Base-by-base conservation (phyloP, 2,329 filamentous ascomycete species). In the Ceratocystiopsis minuta region DNA sequence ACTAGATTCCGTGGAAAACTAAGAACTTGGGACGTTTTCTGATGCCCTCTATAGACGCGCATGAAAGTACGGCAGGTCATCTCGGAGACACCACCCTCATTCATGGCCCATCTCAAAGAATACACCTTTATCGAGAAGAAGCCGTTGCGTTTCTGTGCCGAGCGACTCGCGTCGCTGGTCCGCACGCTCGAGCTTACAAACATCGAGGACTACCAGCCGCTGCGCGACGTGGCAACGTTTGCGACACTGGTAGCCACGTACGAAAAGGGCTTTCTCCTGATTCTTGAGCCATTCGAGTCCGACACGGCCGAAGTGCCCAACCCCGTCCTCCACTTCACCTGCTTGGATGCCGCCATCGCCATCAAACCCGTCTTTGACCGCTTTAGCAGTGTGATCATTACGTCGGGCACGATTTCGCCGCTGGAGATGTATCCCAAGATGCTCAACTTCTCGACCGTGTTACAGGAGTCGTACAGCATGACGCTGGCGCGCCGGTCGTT, bases 341-440 rank as follows among this genome's bases (percentile, higher is more conserved):
- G 90, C 54, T 69, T 98, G 17, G 90, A 98, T 59, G 90, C 90
- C 4, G 90, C 92, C 0, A 98, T 98, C 50, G 90, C 92, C 36
- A 98, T 98, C 54, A 92, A 90, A 48, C 90, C 90, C 0, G 88
- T 98, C 6, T 95, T 98, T 54, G 88, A 98, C 45, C 79, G 90
- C 40, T 98, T 98, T 59, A 87, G 84, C 58, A 96, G 90, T 1
- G 90, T 98, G 49, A 93, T 98, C 55, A 96, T 98, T 56, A 98
- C 90, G 0, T 96, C 90, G 0, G 90, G 90, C 48, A 98, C 90
- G 2, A 85, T 98, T 46, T 96, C 90, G 2, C 90, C 90, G 0
- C 63, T 98, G 4, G 92, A 98, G 57, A 98, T 98, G 81, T 98
- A 98, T 54, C 92, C 90, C 0, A 95, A 94, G 55, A 98, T 98